Conservation (phyloP, 1,284 basidiomycete genomes). For the Ustilago shanxiensis region DNA sequence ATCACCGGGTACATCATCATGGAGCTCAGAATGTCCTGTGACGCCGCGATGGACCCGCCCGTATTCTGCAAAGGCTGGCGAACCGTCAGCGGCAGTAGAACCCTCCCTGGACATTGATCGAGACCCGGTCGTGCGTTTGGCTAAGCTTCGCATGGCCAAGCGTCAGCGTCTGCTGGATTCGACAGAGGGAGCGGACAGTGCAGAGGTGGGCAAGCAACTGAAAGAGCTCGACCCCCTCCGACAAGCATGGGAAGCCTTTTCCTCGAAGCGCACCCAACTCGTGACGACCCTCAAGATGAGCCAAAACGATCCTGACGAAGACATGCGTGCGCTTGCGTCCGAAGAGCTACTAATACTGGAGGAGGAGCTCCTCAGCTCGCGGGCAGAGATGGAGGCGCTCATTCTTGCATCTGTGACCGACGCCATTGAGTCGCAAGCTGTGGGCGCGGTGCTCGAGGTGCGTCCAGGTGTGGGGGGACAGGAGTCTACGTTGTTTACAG, state of each 20-base stretch:
- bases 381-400: conserved; percentile 77
- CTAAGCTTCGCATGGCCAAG: conserved; percentile 38
- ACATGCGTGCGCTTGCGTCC: conserved; percentile 80
- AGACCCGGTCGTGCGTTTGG: conserved; percentile 41
- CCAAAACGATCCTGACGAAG: conserved; percentile 74
- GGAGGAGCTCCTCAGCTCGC: conserved; percentile 73
- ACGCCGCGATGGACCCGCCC: background rate
- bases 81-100: background rate
- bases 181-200: conserved; percentile 19
- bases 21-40: background rate
- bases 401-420: conserved; percentile 75
- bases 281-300: conserved; percentile 58
- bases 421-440: conserved; percentile 76
- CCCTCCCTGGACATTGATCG: conserved; percentile 37
- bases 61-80: conserved; percentile 15
- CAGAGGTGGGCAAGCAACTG: conserved; percentile 60
- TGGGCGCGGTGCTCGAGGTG: conserved; percentile 87
- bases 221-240: conserved; percentile 75
- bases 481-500: conserved; percentile 86
- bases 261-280: conserved; percentile 72
- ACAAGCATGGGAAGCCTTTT: conserved; percentile 74
- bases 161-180: conserved; percentile 37
- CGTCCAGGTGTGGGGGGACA: conserved; percentile 93
- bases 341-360: conserved; percentile 78
- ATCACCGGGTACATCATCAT: background rate